phyloP scores from a whole-genome alignment of 1,284 basidiomycete genomes.

The Cryptococcus sp. region DNA sequence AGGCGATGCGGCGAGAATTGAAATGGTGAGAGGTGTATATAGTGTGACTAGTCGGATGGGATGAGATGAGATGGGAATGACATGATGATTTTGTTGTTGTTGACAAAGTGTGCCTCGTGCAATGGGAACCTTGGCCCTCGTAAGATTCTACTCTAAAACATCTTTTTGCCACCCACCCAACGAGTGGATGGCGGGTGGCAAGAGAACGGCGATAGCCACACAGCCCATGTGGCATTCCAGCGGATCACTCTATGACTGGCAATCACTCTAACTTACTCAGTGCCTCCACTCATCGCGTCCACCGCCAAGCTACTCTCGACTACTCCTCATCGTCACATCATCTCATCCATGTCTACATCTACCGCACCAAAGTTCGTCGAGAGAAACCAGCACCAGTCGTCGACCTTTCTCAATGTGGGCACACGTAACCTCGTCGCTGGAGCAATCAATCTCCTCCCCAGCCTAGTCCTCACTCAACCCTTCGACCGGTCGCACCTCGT shows the following conservation, averaged over 20 bases:
- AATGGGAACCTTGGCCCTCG: too few relatives aligned
- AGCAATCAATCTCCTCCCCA: not conserved
- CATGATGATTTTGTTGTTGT: too few relatives aligned
- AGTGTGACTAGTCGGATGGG: too few relatives aligned
- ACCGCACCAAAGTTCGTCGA: too few relatives aligned
- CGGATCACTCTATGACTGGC: not conserved
- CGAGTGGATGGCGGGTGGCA: not conserved
- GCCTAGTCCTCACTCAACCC: not conserved
- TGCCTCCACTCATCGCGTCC: too few relatives aligned
- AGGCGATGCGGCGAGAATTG: too few relatives aligned
- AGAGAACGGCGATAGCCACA: not conserved
- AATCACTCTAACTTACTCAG: too few relatives aligned
- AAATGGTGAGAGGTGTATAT: too few relatives aligned
- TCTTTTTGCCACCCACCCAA: too few relatives aligned
- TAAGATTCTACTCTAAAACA: too few relatives aligned
- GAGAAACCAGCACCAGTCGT: not conserved
- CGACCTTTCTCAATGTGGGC: not conserved
- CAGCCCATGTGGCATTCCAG: not conserved
- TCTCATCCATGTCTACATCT: not conserved
- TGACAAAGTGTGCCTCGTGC: too few relatives aligned
- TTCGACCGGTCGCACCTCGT: slow-evolving; percentile 37
- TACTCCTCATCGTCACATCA: not conserved
- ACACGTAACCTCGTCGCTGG: not conserved
- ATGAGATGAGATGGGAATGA: too few relatives aligned
- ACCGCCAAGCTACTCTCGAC: not conserved